These are phyloP conservation scores for Colletotrichum acutatum DNA, from an alignment of 2,329 filamentous ascomycete genomes.

Conservation along the genomic window DNA sequence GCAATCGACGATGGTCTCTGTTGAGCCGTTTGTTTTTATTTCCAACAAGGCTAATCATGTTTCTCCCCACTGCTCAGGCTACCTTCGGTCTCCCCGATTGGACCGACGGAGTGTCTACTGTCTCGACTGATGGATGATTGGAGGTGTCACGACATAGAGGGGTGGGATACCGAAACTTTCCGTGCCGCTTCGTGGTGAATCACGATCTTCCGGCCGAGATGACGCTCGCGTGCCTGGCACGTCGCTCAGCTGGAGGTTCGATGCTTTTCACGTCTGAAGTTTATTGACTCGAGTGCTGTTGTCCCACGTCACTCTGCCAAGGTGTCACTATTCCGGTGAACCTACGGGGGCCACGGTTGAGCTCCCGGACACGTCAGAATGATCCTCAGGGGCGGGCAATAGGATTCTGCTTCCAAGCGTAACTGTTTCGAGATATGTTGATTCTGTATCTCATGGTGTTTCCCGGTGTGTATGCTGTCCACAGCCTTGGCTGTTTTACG, in stretches of 20 bases:
- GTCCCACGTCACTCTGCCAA: not conserved
- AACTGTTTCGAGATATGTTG: not conserved
- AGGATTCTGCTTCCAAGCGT: not conserved
- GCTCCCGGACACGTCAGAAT: not conserved
- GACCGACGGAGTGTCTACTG: not conserved
- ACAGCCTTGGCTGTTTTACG: not conserved
- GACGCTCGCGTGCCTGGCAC: too few species aligned
- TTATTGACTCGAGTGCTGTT: not conserved
- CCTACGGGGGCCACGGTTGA: not conserved
- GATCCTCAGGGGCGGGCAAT: not conserved
- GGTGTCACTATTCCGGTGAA: not conserved
- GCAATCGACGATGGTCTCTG: not conserved
- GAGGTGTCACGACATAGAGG: not conserved
- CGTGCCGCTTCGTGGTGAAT: not conserved
- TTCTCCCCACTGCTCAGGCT: not conserved
- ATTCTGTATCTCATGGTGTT: not conserved
- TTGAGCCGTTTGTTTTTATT: not conserved
- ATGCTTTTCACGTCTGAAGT: constrained; percentile 8
- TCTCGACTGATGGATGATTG: not conserved
- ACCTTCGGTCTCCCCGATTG: not conserved
- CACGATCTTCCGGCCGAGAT: not conserved
- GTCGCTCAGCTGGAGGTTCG: not conserved
- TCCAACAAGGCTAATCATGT: not conserved
- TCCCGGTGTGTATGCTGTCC: not conserved
- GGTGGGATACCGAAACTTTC: not conserved